Evolutionary conservation across 257 asterid genomes (phyloP).

Genomic region (Capsicum baccatum): DNA sequence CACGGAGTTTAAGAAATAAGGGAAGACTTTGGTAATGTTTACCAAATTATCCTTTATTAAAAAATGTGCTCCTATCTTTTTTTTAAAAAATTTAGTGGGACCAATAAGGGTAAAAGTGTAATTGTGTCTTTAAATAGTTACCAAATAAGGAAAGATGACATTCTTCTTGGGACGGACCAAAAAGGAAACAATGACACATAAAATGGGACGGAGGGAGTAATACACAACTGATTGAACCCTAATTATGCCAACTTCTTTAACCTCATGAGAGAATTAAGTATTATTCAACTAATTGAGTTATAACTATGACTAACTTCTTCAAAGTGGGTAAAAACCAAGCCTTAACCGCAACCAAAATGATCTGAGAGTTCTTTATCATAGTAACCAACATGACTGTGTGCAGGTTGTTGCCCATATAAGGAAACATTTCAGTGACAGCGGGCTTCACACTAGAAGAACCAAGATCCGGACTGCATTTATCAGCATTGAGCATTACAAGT

Average conservation of each 20-base stretch:
- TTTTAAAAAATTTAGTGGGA: too few species aligned
- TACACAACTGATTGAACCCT: background rate
- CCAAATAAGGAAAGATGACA: too few species aligned
- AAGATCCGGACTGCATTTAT: constrained; percentile 64
- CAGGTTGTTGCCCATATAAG: constrained; percentile 81
- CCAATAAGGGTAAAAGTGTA: too few species aligned
- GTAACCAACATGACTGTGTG: constrained; percentile 79
- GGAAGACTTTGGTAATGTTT: too few species aligned
- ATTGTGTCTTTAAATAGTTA: too few species aligned
- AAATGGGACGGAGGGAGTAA: too few species aligned
- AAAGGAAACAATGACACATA: too few species aligned
- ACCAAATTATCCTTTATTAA: too few species aligned
- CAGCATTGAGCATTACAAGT: constrained; percentile 66
- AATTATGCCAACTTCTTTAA: background rate
- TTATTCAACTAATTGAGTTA: background rate
- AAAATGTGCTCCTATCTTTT: too few species aligned
- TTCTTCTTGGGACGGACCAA: too few species aligned
- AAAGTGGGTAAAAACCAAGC: background rate
- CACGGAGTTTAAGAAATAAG: too few species aligned
- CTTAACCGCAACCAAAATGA: constrained; percentile 29
- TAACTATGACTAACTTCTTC: background rate
- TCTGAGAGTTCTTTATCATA: constrained; percentile 56
- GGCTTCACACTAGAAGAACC: constrained; percentile 68
- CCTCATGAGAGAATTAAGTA: constrained; percentile 14
- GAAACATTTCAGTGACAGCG: constrained; percentile 63